Evolutionary conservation across 2,329 filamentous ascomycete genomes (phyloP).

Genomic region (Colletotrichum karsti): DNA sequence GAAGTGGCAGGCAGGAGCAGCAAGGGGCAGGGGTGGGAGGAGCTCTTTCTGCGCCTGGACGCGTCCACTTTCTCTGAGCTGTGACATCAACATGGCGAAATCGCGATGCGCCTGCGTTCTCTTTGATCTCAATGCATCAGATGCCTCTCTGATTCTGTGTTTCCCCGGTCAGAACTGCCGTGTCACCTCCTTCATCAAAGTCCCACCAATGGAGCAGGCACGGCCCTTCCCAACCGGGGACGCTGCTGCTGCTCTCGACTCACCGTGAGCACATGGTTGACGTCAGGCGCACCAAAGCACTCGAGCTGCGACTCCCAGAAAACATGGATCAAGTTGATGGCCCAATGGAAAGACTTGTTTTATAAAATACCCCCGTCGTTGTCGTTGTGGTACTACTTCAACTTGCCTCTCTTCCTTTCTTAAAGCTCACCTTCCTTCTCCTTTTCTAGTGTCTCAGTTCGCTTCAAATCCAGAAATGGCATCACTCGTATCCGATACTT

Average conservation of each 20-base stretch:
- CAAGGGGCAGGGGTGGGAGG: background rate
- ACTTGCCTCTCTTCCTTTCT: background rate
- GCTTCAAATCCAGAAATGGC: slow-evolving; percentile 8
- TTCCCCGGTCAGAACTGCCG: background rate
- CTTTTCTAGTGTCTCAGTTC: background rate
- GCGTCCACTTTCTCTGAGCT: slow-evolving; percentile 11
- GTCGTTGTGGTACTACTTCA: background rate
- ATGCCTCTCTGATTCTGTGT: background rate
- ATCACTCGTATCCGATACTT: slow-evolving; percentile 38
- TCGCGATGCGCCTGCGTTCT: slow-evolving; percentile 7
- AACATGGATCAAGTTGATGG: background rate
- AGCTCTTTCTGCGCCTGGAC: slow-evolving; percentile 1
- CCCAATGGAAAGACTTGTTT: background rate
- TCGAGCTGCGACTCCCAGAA: background rate
- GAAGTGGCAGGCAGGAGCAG: background rate
- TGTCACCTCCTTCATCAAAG: background rate
- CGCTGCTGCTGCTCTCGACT: background rate
- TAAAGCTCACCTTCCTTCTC: background rate
- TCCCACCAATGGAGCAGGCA: slow-evolving; percentile 15
- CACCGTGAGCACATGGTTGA: slow-evolving; percentile 13
- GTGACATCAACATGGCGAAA: slow-evolving; percentile 31
- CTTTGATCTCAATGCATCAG: background rate
- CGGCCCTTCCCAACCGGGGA: background rate
- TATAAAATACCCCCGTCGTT: background rate
- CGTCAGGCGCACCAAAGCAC: slow-evolving; percentile 1